Base-by-base conservation (phyloP, 2,329 filamentous ascomycete species). In the Neopestalotiopsis sp. region DNA sequence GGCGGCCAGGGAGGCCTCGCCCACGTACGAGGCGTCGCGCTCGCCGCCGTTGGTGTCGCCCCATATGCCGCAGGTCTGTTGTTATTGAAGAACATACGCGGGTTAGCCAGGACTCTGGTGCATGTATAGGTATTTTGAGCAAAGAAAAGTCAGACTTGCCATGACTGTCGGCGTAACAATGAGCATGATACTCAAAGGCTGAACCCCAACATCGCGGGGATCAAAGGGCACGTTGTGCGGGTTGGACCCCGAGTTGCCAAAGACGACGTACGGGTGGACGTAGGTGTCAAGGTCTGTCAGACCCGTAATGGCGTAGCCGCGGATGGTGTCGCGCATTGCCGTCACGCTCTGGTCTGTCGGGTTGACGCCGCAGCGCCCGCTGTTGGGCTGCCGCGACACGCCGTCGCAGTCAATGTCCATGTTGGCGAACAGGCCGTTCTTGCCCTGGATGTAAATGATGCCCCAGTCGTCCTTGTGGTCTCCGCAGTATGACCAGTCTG, bases 381-480 rank as follows among this genome's bases (percentile, higher is more conserved):
- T 83, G 1, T 72, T 74, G 34, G 82, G 83, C 17, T 57, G 10
- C 30, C 24, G 64, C 64, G 24, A 24, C 10, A 20, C 12, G 3
- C 49, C 64, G 17, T 78, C 78, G 71, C 88, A 90, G 78, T 90
- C 88, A 58, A 89, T 80, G 69, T 89, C 87, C 83, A 89, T 87
- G 74, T 89, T 85, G 7, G 81, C 83, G 61, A 88, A 79, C 30
- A 81, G 76, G 3, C 79, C 78, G 10, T 76, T 73, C 0, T 74
- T 76, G 7, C 83, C 83, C 61, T 82, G 80, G 58, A 87, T 74
- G 75, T 83, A 87, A 68, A 88, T 79, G 24, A 82, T 76, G 45
- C 78, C 77, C 20, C 71, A 67, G 24, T 76, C 70, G 12, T 68
- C 14, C 3, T 80, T 71, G 68, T 81, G 79, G 72, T 86, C 83